Evolutionary conservation across 1,139 yeast genomes (phyloP), one percentile per base, ranked within the genome.

Genomic region (Scheffersomyces titani): DNA sequence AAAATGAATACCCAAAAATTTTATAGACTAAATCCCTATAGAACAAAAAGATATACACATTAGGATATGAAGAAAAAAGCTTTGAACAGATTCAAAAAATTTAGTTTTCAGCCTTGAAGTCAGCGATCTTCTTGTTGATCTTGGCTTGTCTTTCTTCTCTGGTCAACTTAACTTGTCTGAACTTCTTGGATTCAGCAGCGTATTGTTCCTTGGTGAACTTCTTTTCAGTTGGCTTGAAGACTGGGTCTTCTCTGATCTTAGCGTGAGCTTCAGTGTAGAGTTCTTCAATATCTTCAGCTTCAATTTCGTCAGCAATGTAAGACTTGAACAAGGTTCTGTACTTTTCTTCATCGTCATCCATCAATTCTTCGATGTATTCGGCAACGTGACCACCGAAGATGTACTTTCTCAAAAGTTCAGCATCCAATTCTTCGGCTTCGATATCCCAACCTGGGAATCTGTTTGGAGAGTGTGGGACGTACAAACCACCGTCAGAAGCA

Each of bases 371-470:
- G 97, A 96, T 96, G 96, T 94, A 96, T 87, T 96, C 99, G 77
- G 99, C 90, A 77, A 94, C 93, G 89, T 94, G 99, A 80, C 98
- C 98, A 85, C 97, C 99, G 78, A 93, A 90, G 87, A 94, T 94
- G 97, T 96, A 93, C 84, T 91, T 92, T 90, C 98, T 92, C 83
- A 96, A 90, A 72, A 88, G 83, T 79, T 96, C 99, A 74, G 98
- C 92, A 78, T 94, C 99, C 76, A 96, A 89, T 84, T 94, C 99
- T 85, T 93, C 97, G 73, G 90, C 78, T 86, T 94, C 99, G 75
- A 93, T 90, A 84, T 94, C 99, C 96, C 94, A 94, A 85, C 99
- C 99, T 83, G 99, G 99, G 97, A 93, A 94, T 90, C 99, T 93
- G 89, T 93, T 93, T 77, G 97, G 90, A 72, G 97, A 92, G 93